Conservation (phyloP, 1,284 basidiomycete genomes). For the Cronartium quercuum region DNA sequence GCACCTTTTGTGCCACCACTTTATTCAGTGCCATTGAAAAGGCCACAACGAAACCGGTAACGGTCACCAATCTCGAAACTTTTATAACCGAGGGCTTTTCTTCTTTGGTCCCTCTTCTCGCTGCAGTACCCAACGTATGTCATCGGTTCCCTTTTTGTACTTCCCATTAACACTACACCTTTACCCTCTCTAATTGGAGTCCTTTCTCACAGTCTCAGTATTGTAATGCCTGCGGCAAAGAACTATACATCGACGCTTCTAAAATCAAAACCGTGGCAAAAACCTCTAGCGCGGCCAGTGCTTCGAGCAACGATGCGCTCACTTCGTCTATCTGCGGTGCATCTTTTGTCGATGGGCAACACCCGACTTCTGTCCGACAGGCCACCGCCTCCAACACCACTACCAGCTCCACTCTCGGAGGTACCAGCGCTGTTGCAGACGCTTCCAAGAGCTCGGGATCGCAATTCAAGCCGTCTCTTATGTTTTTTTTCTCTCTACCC, state of each 20-base stretch:
- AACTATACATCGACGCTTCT: neutral
- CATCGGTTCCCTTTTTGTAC: neutral
- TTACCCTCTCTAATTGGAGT: neutral
- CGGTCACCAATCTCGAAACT: neutral
- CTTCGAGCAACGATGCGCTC: neutral
- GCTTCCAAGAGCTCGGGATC: neutral
- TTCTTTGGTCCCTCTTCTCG: neutral
- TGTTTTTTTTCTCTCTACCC: neutral
- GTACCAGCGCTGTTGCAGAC: neutral
- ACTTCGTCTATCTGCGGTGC: neutral
- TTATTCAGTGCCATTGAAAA: slow-evolving; percentile 4
- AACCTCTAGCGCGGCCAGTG: neutral
- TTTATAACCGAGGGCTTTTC: neutral
- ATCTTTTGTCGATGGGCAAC: neutral
- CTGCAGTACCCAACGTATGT: slow-evolving; percentile 7
- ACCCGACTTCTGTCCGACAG: neutral
- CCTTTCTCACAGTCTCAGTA: neutral
- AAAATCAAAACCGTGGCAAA: neutral
- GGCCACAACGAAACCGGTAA: neutral
- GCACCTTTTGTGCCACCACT: neutral
- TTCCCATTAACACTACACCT: neutral
- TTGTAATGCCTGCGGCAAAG: slow-evolving; percentile 10
- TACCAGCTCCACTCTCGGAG: neutral
- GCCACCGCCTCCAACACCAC: neutral
- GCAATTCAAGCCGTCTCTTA: neutral